Base-by-base conservation (phyloP, 768 basidiomycete genomes). In the Asterophora lycoperdoides region DNA sequence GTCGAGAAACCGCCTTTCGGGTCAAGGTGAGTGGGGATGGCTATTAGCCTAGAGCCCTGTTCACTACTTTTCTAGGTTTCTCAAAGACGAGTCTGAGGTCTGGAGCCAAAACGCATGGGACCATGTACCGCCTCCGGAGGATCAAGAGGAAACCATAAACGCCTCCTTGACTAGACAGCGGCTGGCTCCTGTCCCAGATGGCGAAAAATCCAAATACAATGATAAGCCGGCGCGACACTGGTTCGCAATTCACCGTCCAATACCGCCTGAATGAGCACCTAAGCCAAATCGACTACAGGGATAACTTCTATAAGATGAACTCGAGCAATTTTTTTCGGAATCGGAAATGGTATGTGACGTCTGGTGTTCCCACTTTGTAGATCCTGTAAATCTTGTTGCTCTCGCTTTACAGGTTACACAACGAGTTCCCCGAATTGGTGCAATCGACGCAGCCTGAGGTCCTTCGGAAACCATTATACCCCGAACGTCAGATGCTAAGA, bases 71-170 rank as follows among this genome's bases (percentile, higher is more conserved):
- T 13, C 38, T 49, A 89, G 89, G 63, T 88, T 87, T 61, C 74
- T 91, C 33, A 83, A 77, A 38, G 72, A 83, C 19, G 77, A 84
- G 34, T 62, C 71, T n/a, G 79, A 89, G 55, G 85, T 91, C 3
- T 93, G 89, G 87, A 74, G 76, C 19, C 85, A 91, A 53, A 93
- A 93, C 59, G 91, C 90, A 1, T 93, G 90, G 93, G 89, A 93
- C 62, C 90, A 92, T 61, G 90, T 93, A 38, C 83, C 85, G 28
- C 84, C 85, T 4, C 89, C 90, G 14, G 74, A 81, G 9, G 90
- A 92, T 67, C 91, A 95, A 63, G 76, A 71, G 34, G 81, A 84
- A n/a, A 69, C 69, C 10, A 92, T 96, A 43, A 71, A 77, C 6
- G 71, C 79, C 4, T 83, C 92, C 0, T 69, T 95, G 29, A 73